Base-by-base conservation (phyloP, 169 alveolate genomes). In the Eimeria necatrix region DNA sequence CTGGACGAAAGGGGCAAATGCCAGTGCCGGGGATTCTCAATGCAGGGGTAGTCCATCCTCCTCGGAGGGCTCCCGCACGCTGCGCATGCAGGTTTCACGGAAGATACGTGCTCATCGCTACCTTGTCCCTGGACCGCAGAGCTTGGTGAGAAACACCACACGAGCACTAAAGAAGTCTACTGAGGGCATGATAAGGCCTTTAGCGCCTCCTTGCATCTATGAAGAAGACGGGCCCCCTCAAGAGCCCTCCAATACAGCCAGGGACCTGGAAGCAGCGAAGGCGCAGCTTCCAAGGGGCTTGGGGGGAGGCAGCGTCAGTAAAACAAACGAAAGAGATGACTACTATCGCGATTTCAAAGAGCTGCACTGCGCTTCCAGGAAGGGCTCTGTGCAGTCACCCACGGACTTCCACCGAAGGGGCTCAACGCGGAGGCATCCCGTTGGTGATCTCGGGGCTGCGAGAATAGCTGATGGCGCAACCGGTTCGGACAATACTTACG, bases 1-100 rank as follows among this genome's bases (percentile, higher is more conserved):
- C 41, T 32, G 68, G 12, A 56, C 68, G 68, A 3, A 56, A 56
- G 68, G 20, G 68, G 68, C 68, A 32, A 32, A 32, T 32, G 41
- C 41, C 68, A 18, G 0, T 56, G 68, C 0, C 4, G 20, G 20
- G 68, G 68, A 56, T 56, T 56, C 20, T 56, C 41, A 32, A 32
- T 32, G 41, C 41, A 32, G 41, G 41, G 41, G 41, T 32, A 32
- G n/a, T 46, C 85, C 49, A 8, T 12, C 48, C 26, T 73, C 84
- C 16, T 16, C 6, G 8, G 84, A 49, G 68, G 87, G 87, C 87
- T 41, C 87, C 87, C 64, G 87, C 24, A 32, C 87, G 12, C 26
- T 18, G 64, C 87, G 87, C 60, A 46, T 78, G 87, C 87, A 78
- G 87, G 14, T 24, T 41, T 46, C 14, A 24, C 32, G 61, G 64